Evolutionary conservation across 2,329 filamentous ascomycete genomes (phyloP).

Genomic region (Aureobasidium mangrovei): DNA sequence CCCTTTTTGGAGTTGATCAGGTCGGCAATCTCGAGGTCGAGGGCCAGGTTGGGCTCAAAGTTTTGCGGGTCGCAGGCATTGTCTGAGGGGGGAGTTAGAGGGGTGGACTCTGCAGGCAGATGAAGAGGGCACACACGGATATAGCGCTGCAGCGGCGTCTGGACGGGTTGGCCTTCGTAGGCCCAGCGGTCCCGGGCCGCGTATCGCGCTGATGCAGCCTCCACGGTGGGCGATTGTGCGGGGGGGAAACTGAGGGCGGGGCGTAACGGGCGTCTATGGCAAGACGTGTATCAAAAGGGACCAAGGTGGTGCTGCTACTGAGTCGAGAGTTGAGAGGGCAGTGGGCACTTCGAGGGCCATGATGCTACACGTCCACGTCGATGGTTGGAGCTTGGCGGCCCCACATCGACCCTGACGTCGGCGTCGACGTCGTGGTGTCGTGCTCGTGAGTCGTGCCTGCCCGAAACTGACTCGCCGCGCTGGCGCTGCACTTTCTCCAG

Average conservation of each 20-base stretch:
- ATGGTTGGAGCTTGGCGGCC: not conserved
- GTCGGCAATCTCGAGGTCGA: slow-evolving; percentile 94
- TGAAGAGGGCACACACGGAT: slow-evolving; percentile 51
- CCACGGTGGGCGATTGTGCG: slow-evolving; percentile 44
- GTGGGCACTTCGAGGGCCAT: no score
- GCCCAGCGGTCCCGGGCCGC: slow-evolving; percentile 90
- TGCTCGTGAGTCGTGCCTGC: no score
- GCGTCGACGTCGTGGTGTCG: not conserved
- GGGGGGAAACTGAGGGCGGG: not conserved
- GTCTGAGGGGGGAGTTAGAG: slow-evolving; percentile 37
- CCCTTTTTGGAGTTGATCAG: slow-evolving; percentile 97
- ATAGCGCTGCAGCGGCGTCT: slow-evolving; percentile 86
- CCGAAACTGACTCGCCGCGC: no score
- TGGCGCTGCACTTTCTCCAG: no score
- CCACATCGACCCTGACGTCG: not conserved
- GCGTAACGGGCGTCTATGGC: not conserved
- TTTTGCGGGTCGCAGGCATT: slow-evolving; percentile 95
- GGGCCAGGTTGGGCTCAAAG: slow-evolving; percentile 92
- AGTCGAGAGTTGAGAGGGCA: not conserved
- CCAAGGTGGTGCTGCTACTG: not conserved
- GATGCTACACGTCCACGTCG: no score
- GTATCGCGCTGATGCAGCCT: slow-evolving; percentile 91
- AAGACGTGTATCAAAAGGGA: not conserved
- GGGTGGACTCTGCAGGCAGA: not conserved
- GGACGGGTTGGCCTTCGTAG: slow-evolving; percentile 66